Conservation (phyloP, 257 asterid species). For the Rauvolfia tetraphylla region DNA sequence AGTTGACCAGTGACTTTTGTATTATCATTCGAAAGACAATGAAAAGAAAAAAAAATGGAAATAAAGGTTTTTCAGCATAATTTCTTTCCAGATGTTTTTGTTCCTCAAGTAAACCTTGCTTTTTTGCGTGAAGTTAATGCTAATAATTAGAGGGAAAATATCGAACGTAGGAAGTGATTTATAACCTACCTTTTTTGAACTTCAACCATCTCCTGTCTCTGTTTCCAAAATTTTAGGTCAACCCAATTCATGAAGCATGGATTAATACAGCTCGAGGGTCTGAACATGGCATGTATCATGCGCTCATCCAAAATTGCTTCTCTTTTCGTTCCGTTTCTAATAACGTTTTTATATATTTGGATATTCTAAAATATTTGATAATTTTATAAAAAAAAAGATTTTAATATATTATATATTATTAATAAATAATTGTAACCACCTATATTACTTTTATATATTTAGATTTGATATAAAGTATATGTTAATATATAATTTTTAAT, state of each 20-base stretch:
- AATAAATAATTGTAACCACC: too few species aligned
- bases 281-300: too few species aligned
- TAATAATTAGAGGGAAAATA: neutral
- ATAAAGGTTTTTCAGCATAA: too few species aligned
- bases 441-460: too few species aligned
- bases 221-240: neutral
- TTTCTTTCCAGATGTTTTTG: neutral
- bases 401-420: too few species aligned
- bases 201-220: neutral
- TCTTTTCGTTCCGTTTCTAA: too few species aligned
- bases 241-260: neutral
- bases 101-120: neutral
- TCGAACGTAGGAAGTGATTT: neutral
- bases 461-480: too few species aligned
- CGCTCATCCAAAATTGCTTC: neutral
- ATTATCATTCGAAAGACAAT: neutral
- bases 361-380: too few species aligned
- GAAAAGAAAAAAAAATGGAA: neutral
- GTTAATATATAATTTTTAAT: too few species aligned
- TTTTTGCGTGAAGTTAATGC: slow-evolving; percentile 3
- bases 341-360: too few species aligned
- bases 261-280: too few species aligned
- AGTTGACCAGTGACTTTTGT: neutral
- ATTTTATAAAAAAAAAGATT: too few species aligned
- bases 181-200: neutral